Evolutionary conservation across 2,329 filamentous ascomycete genomes (phyloP), one percentile per base, ranked within the genome.

Genomic region (Chaetomiaceae sp.): DNA sequence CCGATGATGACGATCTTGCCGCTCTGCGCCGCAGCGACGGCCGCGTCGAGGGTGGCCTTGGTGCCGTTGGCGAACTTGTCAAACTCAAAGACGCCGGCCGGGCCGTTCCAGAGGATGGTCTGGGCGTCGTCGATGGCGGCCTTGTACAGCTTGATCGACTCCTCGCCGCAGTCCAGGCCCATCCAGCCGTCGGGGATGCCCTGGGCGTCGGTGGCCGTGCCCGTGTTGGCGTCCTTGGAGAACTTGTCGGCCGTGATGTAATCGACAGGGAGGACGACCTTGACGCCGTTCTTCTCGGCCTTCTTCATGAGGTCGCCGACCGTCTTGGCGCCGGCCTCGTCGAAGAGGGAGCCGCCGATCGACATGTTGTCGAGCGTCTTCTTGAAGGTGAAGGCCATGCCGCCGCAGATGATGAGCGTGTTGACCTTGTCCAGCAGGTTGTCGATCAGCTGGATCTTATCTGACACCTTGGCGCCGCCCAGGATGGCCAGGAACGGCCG

Each of bases 331-430:
- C 93, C 93, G 46, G 86, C 86, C 77, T 96, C 89, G 65, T 99
- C 93, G 69, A 95, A 99, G 64, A 99, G 81, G 46, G 79, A 93
- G 76, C 84, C 84, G 55, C 93, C 93, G 61, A 99, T 99, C 71
- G 85, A 81, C 66, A 97, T 85, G 68, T 81, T 78, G 74, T 96
- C 82, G 51, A 97, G 81, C n/a, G 89, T 92, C 83, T 99, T 99
- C 82, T 97, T 97, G 83, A 99, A 99, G 64, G 93, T 99, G 78
- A 97, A 99, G 57, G 93, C 91, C 93, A 99, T 99, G 65, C 79
- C 93, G 68, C 93, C 93, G 70, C 92, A 96, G 74, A 99, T 86
- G 73, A 99, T 87, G 60, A 99, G 82, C 70, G 86, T 93, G 81
- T 99, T 82, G 72, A 99, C 91, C 82, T 99, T 97, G 73, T 90